Base-by-base conservation (phyloP, 129 eudicot genomes). In the Tagetes erecta region DNA sequence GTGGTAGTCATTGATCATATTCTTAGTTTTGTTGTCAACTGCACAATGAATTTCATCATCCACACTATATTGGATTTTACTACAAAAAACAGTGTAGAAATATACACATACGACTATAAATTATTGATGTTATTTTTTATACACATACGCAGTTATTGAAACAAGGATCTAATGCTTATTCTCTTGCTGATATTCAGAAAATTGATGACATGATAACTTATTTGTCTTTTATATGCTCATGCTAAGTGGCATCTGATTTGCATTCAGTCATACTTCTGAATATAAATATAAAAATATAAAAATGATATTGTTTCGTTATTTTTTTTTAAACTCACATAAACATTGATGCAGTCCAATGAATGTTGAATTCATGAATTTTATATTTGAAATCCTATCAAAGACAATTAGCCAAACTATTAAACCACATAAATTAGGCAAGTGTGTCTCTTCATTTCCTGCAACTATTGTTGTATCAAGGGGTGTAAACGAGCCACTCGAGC, bases 341-440 rank as follows among this genome's bases (percentile, higher is more conserved):
- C 39, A 56, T 56, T 56, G 63, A 56, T 30, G 63, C 8, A 7
- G 63, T 56, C 27, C 27, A 20, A 53, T 14, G 33, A 64, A 4
- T 38, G 12, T 31, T 68, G 58, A 46, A 3, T 46, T 47, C 30
- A 46, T 46, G 58, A 68, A 46, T 10, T 8, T 27, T 27, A 5
- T 67, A 5, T 0, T n/a, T 7, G 8, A 12, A 12, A 33, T 37
- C 74, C 40, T 42, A 45, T 9, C 72, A 67, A 66, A 41, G 51
- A 66, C 63, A 35, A 36, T n/a, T 39, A 70, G 42, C 47, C 74
- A 70, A 70, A 71, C 14, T 71, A 38, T 36, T 38, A 71, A 42
- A 36, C 45, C 33, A 11, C 41, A 30, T 57, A 58, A 9, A 42
- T 11, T 36, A 41, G 42, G 68, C 68, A 42, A 31, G 57, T 31